Evolutionary conservation across 2,329 filamentous ascomycete genomes (phyloP), one percentile per base, ranked within the genome.

Genomic region (Beauveria pseudobassiana): DNA sequence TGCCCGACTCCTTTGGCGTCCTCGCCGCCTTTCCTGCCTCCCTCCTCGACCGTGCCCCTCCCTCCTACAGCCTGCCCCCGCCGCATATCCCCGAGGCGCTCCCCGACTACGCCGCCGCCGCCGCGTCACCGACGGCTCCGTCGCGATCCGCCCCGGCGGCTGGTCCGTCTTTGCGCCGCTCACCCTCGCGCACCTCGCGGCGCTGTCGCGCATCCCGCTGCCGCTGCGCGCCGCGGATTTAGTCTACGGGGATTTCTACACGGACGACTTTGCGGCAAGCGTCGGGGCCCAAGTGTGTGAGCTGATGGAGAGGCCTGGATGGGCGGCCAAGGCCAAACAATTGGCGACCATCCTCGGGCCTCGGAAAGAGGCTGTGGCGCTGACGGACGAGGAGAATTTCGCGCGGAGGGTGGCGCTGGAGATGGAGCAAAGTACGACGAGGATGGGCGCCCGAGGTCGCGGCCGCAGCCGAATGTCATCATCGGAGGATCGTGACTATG

Each of bases 51-150:
- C 63, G 62, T 10, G 55, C 60, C 45, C 64, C 28, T 4, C 65
- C 64, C 3, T 9, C 14, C n/a, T 65, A 67, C 52, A 59, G 51
- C 45, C 42, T 62, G 3, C 64, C 63, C 20, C 28, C 59, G n/a
- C 53, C 61, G 2, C n/a, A 34, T 40, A 28, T n/a, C 42, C 38
- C 42, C 34, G 63, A 64, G 22, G 53, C 58, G 20, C 63, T 59
- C 6, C 65, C 64, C 34, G 56, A 63, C 54, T 66, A 66, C 55
- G 38, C 49, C 30, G 56, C 60, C 16, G 67, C 70, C 20, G 68
- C 69, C 28, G 59, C 63, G 61, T 67, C 63, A 66, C 68, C 14
- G 76, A 78, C 63, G 63, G 55, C 48, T 64, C 62, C 28, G 59
- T 66, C 24, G 52, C 63, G 43, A 65, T 67, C 54, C 62, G 51